Percentiles rank a stretch among this genome's conserved stretches.
phyloP scores from a whole-genome alignment of 352 stramenopile genomes.

The Phytopythium helicoides region DNA sequence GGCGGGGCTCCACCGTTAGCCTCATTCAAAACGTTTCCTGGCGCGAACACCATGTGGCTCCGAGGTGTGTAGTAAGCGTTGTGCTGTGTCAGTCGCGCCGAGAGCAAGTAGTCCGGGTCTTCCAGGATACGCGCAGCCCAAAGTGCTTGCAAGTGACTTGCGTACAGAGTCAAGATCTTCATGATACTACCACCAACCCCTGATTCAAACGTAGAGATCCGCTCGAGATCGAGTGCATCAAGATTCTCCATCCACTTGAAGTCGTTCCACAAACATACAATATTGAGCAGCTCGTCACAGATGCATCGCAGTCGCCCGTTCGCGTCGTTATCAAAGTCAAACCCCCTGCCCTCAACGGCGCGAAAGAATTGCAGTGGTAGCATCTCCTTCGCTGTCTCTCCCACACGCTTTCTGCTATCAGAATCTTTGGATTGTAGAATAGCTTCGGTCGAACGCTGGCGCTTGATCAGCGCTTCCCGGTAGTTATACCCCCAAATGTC shows the following conservation, averaged over 20 bases:
- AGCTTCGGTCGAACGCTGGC: slow-evolving; percentile 2
- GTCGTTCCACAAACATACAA: slow-evolving; percentile 78
- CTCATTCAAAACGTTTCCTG: background rate
- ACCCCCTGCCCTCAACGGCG: slow-evolving; percentile 34
- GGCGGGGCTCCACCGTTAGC: background rate
- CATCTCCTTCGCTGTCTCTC: slow-evolving; percentile 3
- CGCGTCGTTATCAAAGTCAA: slow-evolving; percentile 66
- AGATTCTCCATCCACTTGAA: slow-evolving; percentile 72
- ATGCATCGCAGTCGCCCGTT: slow-evolving; percentile 60
- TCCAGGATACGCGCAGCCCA: slow-evolving; percentile 48
- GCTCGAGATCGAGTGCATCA: slow-evolving; percentile 36
- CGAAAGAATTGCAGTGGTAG: slow-evolving; percentile 48
- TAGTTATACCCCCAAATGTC: slow-evolving; percentile 64
- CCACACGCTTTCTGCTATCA: background rate
- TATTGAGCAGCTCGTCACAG: slow-evolving; percentile 70
- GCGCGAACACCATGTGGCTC: background rate
- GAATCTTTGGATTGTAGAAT: background rate
- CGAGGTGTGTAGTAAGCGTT: slow-evolving; percentile 64
- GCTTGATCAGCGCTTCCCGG: slow-evolving; percentile 29
- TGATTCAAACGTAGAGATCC: slow-evolving; percentile 57
- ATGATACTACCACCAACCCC: slow-evolving; percentile 56
- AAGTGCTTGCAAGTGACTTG: slow-evolving; percentile 50
- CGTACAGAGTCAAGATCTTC: slow-evolving; percentile 61
- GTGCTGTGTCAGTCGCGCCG: slow-evolving; percentile 62
- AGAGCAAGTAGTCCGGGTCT: slow-evolving; percentile 38